phyloP scores from a whole-genome alignment of 2,329 filamentous ascomycete genomes.

The Apiospora rasikravindrae region DNA sequence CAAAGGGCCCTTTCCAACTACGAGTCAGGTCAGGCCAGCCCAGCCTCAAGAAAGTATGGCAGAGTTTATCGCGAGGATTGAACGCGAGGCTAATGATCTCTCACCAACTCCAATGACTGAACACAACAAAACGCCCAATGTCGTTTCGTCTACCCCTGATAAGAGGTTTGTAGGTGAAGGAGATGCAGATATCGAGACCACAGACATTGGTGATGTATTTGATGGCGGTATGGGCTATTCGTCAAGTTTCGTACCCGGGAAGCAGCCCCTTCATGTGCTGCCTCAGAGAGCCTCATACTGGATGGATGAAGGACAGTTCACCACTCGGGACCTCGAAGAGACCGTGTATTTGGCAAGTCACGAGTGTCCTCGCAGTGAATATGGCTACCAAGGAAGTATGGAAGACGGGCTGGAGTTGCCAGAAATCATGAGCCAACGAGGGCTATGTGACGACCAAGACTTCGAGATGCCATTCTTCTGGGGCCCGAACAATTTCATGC shows the following conservation, averaged over 20 bases:
- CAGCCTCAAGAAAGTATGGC: constrained; percentile 33
- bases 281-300: not conserved
- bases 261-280: not conserved
- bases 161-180: not conserved
- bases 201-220: not conserved
- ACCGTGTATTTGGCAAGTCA: not conserved
- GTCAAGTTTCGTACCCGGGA: not conserved
- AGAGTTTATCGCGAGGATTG: constrained; percentile 43
- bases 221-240: not conserved
- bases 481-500: constrained; percentile 45
- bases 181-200: not conserved
- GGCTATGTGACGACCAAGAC: constrained; percentile 26
- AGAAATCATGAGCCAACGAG: not conserved
- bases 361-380: not conserved
- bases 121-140: not conserved
- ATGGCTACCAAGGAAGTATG: not conserved
- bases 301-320: not conserved
- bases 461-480: constrained; percentile 46
- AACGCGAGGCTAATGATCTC: constrained; percentile 32
- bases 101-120: not conserved
- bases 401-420: not conserved
- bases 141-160: not conserved
- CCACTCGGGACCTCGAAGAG: not conserved
- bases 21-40: not conserved
- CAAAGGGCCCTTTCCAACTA: not conserved